Base-by-base conservation (phyloP, 2,329 filamentous ascomycete species). In the Fusarium hainanense region DNA sequence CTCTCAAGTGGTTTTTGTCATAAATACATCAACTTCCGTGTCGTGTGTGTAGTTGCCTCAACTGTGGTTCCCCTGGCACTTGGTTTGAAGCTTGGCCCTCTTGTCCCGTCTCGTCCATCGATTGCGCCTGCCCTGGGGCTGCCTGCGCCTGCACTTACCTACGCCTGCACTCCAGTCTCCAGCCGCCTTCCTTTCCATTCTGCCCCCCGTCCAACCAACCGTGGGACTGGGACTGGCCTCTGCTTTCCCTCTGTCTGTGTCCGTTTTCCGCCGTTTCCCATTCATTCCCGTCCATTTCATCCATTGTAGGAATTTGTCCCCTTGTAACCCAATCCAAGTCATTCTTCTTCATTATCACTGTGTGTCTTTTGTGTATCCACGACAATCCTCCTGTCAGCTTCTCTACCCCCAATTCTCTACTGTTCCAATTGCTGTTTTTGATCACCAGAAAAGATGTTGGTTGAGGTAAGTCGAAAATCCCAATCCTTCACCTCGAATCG, bases 391-490 rank as follows among this genome's bases (percentile, higher is more conserved):
- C 69, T 68, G 56, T 61, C 61, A 58, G 49, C 13, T 56, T 63
- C 42, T 60, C 58, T 46, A 48, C 57, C 63, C 44, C 40, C 47
- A 40, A 47, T 62, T 42, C 50, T 59, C 47, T 52, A 43, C 34
- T 30, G 28, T 63, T 47, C 41, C 63, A 60, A 60, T 66, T 55
- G 60, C 41, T 65, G 54, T 57, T 56, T 61, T 49, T 32, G 55
- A 44, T 47, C 13, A n/a, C 30, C 57, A 63, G 63, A 43, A 49
- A 68, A 70, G 56, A 79, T 80, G 78, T 76, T 80, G 77, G 77
- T 79, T 60, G 78, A 80, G 74, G 78, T 80, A 73, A 78, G 78
- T 79, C 61, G 55, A 61, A 70, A 70, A 58, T 46, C 43, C 46
- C 43, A 18, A 23, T 28, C 44, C 23, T 21, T 42, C n/a, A 21